Conservation (phyloP, 108 stramenopile species). For the Conticribra weissflogii region DNA sequence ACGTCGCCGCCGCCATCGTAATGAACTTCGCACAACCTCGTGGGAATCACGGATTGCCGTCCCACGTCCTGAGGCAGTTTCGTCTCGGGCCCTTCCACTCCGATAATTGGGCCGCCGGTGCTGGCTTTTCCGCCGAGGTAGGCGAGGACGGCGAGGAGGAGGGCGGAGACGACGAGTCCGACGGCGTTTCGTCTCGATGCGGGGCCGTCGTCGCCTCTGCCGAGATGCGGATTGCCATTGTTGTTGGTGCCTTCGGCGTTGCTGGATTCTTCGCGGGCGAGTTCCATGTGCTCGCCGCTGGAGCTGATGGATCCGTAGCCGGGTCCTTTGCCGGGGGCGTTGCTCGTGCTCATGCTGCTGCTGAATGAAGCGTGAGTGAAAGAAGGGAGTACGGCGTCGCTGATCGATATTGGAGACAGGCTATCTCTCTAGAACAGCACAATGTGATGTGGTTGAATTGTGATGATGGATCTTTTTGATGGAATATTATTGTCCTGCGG, state of each 20-base stretch:
- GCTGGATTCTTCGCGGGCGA: conserved; percentile 12
- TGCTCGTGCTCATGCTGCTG: not conserved
- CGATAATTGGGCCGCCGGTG: not conserved
- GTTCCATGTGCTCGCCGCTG: conserved; percentile 6
- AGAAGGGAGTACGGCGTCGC: not conserved
- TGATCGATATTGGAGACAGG: no score
- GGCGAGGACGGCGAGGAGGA: conserved; percentile 13
- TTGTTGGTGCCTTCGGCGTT: not conserved
- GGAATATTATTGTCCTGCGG: no score
- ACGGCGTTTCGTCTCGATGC: not conserved
- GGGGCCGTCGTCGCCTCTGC: not conserved
- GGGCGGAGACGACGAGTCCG: not conserved
- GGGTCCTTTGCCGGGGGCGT: not conserved
- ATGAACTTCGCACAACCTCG: conserved; percentile 27
- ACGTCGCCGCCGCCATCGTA: not conserved
- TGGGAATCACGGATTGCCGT: conserved; percentile 9
- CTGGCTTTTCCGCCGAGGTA: conserved; percentile 9
- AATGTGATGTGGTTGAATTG: no score
- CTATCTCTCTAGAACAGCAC: no score
- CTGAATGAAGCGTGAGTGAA: not conserved
- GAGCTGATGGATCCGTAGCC: conserved; percentile 1
- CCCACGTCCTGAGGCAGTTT: not conserved
- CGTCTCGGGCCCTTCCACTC: not conserved
- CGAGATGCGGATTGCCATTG: not conserved
- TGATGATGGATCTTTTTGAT: no score